Evolutionary conservation across 192 early-diverging fungal genomes (phyloP).

Genomic region (Coemansia sp.): DNA sequence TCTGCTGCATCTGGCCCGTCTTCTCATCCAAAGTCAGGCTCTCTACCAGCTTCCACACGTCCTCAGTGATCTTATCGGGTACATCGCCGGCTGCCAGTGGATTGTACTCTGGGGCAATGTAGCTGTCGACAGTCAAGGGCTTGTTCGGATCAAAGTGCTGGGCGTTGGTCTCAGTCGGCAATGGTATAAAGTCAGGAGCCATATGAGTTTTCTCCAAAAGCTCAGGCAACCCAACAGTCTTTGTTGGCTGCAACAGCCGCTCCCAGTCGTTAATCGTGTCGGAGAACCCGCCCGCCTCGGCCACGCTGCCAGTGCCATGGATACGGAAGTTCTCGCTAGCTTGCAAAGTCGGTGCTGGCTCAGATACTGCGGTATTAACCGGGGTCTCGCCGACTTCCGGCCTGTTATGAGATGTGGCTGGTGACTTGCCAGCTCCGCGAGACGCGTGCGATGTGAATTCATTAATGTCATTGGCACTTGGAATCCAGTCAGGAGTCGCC

Average conservation of each 20-base stretch:
- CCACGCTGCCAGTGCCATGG: not conserved
- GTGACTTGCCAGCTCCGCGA: not conserved
- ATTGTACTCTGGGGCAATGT: slow-evolving; percentile 13
- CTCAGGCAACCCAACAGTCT: slow-evolving; percentile 32
- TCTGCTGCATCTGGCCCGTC: slow-evolving; percentile 71
- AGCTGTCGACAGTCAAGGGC: slow-evolving; percentile 19
- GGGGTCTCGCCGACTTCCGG: slow-evolving; percentile 19
- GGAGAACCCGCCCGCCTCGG: not conserved
- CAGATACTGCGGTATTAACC: not conserved
- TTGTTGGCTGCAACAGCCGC: slow-evolving; percentile 30
- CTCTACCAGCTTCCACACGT: slow-evolving; percentile 56
- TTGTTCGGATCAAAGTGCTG: slow-evolving; percentile 24
- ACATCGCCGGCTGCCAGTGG: slow-evolving; percentile 12
- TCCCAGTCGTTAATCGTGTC: slow-evolving; percentile 16
- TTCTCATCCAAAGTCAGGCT: slow-evolving; percentile 60
- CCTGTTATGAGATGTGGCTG: not conserved
- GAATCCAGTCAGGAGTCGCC: not conserved
- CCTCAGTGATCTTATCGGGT: slow-evolving; percentile 42
- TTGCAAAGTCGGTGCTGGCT: not conserved
- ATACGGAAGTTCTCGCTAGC: slow-evolving; percentile 12
- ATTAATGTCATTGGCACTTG: not conserved
- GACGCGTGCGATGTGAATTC: not conserved
- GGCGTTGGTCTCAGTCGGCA: not conserved
- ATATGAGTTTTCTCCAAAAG: slow-evolving; percentile 15
- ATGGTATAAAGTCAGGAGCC: not conserved